Percentiles rank a stretch among this genome's conserved stretches.
These are phyloP conservation scores for Colletotrichum liaoningense DNA, from an alignment of 2,329 filamentous ascomycete species.

Conservation along the genomic window DNA sequence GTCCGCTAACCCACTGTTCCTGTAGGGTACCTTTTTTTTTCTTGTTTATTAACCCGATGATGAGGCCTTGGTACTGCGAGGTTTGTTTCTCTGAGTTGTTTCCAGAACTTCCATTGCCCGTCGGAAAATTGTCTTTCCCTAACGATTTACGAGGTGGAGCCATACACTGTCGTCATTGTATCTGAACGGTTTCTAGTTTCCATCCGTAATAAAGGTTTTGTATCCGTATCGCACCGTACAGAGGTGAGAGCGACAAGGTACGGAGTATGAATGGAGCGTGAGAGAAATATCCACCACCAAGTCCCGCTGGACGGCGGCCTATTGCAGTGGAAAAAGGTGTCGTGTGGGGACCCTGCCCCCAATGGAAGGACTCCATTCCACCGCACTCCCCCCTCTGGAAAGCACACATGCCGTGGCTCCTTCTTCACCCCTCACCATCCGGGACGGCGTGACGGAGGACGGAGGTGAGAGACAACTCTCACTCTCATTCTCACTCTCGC, in stretches of 20 bases:
- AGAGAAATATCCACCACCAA: background rate
- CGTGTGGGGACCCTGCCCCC: background rate
- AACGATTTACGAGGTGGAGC: background rate
- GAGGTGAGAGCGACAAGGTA: no score
- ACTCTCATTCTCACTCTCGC: background rate
- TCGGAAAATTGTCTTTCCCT: background rate
- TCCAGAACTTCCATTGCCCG: background rate
- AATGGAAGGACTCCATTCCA: background rate
- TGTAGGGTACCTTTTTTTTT: background rate
- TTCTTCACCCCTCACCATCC: background rate
- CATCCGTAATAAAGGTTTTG: no score
- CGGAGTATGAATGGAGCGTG: slow-evolving; percentile 1
- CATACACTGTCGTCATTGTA: background rate
- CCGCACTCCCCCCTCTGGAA: background rate
- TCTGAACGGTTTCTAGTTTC: no score
- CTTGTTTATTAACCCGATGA: no score
- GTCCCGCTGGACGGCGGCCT: slow-evolving; percentile 5
- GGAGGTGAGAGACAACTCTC: background rate
- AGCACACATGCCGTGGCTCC: background rate
- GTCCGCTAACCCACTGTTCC: background rate
- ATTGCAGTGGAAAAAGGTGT: slow-evolving; percentile 18
- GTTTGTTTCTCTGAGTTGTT: background rate
- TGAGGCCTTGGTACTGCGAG: background rate
- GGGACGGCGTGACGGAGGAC: background rate
- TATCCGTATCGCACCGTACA: no score